Evolutionary conservation across 225 moss, liverwort and hornwort species (phyloP), one percentile per base, ranked within the genome.

Genomic region (Rhytidiadelphus loreus): DNA sequence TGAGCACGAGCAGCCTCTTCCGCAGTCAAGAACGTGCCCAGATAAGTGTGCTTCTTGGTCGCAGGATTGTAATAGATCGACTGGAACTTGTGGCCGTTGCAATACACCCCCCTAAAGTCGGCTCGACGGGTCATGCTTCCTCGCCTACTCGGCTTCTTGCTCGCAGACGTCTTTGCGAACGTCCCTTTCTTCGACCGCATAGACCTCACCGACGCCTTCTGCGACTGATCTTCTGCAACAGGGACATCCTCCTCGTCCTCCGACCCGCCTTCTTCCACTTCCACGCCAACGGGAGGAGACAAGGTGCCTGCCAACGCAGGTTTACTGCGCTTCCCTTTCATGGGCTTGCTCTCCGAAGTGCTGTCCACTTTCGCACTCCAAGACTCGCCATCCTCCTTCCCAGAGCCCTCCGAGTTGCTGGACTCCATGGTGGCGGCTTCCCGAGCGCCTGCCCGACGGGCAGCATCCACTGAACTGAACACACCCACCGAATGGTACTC

Each of bases 1-100:
- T 96, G 96, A 58, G 93, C 98, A 76, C 93, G 92, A 83, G 96
- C 98, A 76, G 98, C 98, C 83, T 95, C 98, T 86, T 94, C 96
- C 6, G 96, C 95, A 88, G 96, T 95, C 75, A 91, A 83, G 86
- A 95, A 98, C 12, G 98, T 96, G 90, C 96, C 96, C 58, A 96
- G 89, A 77, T 95, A 98, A 52, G 93, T 95, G 87, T 94, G 96
- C 87, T 95, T 95, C 87, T 98, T 98, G 20, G 96, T 96, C 46
- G 93, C 93, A 50, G 96, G 94, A 79, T 97, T 96, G 88, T 96
- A 96, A 71, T 95, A 98, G 43, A 98, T 96, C 25, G 96, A 94
- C 93, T 95, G 96, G 82, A 94, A 98, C 90, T 96, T 98, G 60
- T 95, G 95, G 41, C 97, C 97, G 80, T 95, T 95, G 84, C 96